Percentiles rank a stretch among this genome's conserved stretches.
phyloP scores from a whole-genome alignment of 1,284 basidiomycete genomes.

The Irpex sp. region DNA sequence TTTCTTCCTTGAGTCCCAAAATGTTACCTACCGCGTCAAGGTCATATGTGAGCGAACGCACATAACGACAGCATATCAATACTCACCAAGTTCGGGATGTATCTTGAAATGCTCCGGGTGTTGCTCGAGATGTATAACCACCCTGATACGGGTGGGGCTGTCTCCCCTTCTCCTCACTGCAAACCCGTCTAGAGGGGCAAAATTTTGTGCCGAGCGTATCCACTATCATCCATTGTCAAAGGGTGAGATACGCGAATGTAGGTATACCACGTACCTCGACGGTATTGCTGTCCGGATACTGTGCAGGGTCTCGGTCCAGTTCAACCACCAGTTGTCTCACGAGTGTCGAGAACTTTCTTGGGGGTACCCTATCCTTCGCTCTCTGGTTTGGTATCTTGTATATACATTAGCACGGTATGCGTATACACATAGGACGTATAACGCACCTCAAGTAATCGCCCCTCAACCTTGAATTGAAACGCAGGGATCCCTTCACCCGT shows the following conservation, averaged over 20 bases:
- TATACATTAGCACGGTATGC: conserved; percentile 22
- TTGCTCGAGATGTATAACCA: conserved; percentile 83
- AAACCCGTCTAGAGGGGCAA: conserved; percentile 81
- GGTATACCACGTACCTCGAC: conserved; percentile 53
- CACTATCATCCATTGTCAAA: conserved; percentile 50
- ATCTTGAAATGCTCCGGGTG: conserved; percentile 87
- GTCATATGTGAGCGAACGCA: neutral
- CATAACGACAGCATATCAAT: neutral
- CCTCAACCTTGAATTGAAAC: conserved; percentile 89
- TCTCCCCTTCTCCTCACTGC: conserved; percentile 85
- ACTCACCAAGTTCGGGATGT: conserved; percentile 68
- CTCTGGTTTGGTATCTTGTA: conserved; percentile 51
- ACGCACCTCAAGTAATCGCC: conserved; percentile 76
- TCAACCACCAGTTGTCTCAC: conserved; percentile 87
- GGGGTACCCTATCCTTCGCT: conserved; percentile 60
- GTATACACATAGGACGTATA: neutral
- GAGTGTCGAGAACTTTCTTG: conserved; percentile 83
- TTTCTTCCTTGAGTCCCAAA: conserved; percentile 84
- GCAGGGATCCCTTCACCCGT: conserved; percentile 82
- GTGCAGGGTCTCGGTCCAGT: conserved; percentile 77
- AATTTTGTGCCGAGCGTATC: conserved; percentile 58
- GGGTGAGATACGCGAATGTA: neutral
- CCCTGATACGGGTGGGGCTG: conserved; percentile 69
- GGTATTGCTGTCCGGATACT: conserved; percentile 81
- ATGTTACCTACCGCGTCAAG: conserved; percentile 42